A percentile compares a stretch with the other conserved stretches of the same genome.
Conservation (phyloP, 23 red algal species). For the Gracilaria caudata region DNA sequence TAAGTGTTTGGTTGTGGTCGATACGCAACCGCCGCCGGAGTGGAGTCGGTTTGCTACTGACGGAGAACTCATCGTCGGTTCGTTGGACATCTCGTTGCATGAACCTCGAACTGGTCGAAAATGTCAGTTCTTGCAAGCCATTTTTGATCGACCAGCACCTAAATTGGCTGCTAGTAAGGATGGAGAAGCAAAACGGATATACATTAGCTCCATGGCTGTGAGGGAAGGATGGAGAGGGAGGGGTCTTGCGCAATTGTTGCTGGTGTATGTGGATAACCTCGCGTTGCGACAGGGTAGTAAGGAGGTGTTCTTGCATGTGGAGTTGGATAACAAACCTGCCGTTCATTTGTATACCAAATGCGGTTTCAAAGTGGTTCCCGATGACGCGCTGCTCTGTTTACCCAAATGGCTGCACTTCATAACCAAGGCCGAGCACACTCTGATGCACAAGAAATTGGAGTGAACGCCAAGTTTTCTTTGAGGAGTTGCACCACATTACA, state of each 20-base stretch:
- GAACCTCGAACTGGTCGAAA: constrained; percentile 23
- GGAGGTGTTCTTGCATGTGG: constrained; percentile 70
- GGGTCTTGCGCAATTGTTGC: constrained; percentile 52
- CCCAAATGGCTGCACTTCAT: constrained; percentile 61
- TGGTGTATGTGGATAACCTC: constrained; percentile 34
- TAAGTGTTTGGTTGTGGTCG: constrained; percentile 56
- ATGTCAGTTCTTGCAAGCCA: constrained; percentile 6
- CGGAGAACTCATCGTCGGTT: constrained; percentile 55
- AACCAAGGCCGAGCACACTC: constrained; percentile 58
- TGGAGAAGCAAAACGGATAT: constrained; percentile 26
- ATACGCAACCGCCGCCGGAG: constrained; percentile 21
- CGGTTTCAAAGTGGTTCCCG: constrained; percentile 22
- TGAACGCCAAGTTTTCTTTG: not conserved
- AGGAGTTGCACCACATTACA: not conserved
- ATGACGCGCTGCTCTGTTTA: not conserved
- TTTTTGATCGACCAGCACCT: not conserved
- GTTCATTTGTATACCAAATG: constrained; percentile 73
- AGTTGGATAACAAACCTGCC: constrained; percentile 51
- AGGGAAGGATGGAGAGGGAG: constrained; percentile 50
- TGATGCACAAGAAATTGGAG: constrained; percentile 45
- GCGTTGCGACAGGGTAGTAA: constrained; percentile 10
- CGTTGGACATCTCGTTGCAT: constrained; percentile 61
- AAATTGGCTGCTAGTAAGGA: not conserved
- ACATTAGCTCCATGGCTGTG: constrained; percentile 75
- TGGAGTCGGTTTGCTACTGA: constrained; percentile 34